Base-by-base conservation (phyloP, 331 rosid species). In the Spiraea crenata region DNA sequence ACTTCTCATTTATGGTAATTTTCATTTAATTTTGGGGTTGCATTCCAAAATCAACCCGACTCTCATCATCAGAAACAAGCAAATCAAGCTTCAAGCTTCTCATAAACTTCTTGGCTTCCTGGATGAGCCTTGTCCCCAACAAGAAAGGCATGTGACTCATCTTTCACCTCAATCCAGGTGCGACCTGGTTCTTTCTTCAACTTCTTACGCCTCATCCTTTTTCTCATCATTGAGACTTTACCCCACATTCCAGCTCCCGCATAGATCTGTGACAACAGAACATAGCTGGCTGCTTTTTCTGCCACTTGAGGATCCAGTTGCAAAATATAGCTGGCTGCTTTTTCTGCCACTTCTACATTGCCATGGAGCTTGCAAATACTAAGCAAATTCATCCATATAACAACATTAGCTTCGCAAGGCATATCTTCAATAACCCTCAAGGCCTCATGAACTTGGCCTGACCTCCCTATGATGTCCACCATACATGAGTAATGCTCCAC, bases 181-280 rank as follows among this genome's bases (percentile, higher is more conserved):
- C 97, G 88, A 70, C 95, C 97, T 0, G 97, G 97, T 67, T 88
- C 97, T 77, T 91, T 91, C 82, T 86, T 91, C 61, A 91, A 69
- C 71, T 67, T 73, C 64, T 74, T 65, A 52, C 71, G 72, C 85
- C 82, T 91, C 97, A 88, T 91, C 44, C 74, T 74, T 76, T 74
- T 81, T 74, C 92, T 86, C 69, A 85, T 83, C 75, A 76, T 72
- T 3, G 92, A 78, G 8, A 88, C 91, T 77, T 88, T 84, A 46
- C 72, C 75, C 97, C 97, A 91, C 87, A 86, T 85, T 65, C 88
- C 92, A 2, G 84, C 83, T 38, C 65, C 84, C 14, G 95, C 97
- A 79, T 88, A 88, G 45, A 80, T 75, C 65, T 86, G 83, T 15
- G 97, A 86, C 52, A 88, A 48, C 66, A 91, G 87, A 63, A 89